phyloP scores from a whole-genome alignment of 108 stramenopile species.

The Licmophora abbreviata region DNA sequence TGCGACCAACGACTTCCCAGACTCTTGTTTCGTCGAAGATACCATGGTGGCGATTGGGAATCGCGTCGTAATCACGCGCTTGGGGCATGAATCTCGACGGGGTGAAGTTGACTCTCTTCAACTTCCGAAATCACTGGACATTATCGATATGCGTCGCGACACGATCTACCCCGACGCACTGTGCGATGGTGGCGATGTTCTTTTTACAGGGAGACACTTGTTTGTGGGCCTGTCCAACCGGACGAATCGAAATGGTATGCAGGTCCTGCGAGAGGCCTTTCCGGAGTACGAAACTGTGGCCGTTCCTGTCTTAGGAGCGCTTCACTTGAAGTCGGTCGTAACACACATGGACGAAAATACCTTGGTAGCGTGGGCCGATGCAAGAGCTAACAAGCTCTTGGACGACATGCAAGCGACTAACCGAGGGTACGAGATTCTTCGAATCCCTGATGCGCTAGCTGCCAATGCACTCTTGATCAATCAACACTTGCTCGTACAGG shows the following conservation, averaged over 20 bases:
- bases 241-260: conserved; percentile 40
- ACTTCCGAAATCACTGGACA: conserved; percentile 18
- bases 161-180: conserved; percentile 1
- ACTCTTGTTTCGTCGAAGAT: conserved; percentile 75
- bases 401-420: conserved; percentile 27
- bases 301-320: conserved; percentile 25
- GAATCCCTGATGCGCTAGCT: conserved; percentile 41
- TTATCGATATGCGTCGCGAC: conserved; percentile 39
- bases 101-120: conserved; percentile 53
- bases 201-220: conserved; percentile 53
- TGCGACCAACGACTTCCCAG: too few relatives aligned
- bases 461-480: conserved; percentile 62
- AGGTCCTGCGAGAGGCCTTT: conserved; percentile 30
- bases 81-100: conserved; percentile 41
- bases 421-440: conserved; percentile 26
- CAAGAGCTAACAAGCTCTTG: conserved; percentile 22
- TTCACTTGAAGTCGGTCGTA: conserved; percentile 64
- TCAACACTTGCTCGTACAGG: conserved; percentile 50
- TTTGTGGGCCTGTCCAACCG: conserved; percentile 55
- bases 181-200: conserved; percentile 71
- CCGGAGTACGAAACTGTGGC: conserved; percentile 17
- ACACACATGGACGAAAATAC: conserved; percentile 55
- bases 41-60: conserved; percentile 43
- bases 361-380: conserved; percentile 34
- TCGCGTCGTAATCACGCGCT: conserved; percentile 33